Conservation (phyloP, 78 protist genomes). For the Dictyostelium capitatum region DNA sequence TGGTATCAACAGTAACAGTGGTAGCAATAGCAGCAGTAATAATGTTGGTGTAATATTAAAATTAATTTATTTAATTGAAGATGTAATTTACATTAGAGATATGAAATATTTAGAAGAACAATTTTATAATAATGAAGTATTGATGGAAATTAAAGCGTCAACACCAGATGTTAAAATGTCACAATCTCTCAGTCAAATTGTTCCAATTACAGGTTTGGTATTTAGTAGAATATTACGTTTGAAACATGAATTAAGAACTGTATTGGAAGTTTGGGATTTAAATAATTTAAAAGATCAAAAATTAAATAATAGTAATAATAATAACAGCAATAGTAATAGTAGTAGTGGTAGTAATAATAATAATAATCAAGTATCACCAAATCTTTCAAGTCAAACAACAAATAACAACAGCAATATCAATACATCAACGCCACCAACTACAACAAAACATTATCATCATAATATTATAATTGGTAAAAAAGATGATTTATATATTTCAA, state of each 20-base stretch:
- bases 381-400: neutral
- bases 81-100: conserved; percentile 55
- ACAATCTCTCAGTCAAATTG: conserved; percentile 32
- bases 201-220: conserved; percentile 64
- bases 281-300: neutral
- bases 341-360: neutral
- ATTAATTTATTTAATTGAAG: conserved; percentile 11
- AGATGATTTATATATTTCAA: conserved; percentile 26
- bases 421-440: neutral
- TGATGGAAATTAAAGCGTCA: neutral
- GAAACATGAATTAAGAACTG: conserved; percentile 67
- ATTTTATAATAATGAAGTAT: conserved; percentile 36
- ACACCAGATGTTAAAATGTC: neutral
- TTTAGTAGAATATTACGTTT: conserved; percentile 57
- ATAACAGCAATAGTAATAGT: neutral
- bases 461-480: conserved; percentile 30
- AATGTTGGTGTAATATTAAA: neutral
- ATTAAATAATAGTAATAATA: neutral
- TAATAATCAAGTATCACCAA: neutral
- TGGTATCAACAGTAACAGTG: neutral
- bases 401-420: neutral
- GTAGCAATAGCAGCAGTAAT: neutral
- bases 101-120: conserved; percentile 55
- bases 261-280: conserved; percentile 55
- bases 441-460: neutral